Conservation (phyloP, 2,329 filamentous ascomycete genomes). For the Periconia sp. region DNA sequence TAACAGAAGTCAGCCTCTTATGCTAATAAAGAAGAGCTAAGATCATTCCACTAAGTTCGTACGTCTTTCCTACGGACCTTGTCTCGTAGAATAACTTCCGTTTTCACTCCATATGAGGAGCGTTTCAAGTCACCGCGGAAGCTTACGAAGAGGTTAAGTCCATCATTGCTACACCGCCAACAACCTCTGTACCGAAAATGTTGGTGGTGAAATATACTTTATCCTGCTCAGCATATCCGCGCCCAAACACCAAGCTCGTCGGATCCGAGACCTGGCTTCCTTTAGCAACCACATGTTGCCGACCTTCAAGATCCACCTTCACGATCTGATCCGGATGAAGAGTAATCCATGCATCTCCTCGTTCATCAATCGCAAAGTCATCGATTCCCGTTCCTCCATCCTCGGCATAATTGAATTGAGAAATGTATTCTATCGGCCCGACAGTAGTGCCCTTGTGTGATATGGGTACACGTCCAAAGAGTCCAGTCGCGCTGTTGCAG, state of each 20-base stretch:
- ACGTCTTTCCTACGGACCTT: too few species aligned
- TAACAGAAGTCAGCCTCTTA: too few species aligned
- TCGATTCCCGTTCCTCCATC: background rate
- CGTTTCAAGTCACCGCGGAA: too few species aligned
- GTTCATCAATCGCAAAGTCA: constrained; percentile 9
- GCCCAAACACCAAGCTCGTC: constrained; percentile 4
- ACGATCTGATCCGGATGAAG: constrained; percentile 3
- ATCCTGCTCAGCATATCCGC: background rate
- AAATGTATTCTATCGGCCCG: background rate
- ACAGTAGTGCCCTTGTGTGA: background rate
- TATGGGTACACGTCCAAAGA: constrained; percentile 8
- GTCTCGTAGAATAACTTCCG: too few species aligned
- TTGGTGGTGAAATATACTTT: background rate
- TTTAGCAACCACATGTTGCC: background rate
- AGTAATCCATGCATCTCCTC: constrained; percentile 6
- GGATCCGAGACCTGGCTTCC: constrained; percentile 3
- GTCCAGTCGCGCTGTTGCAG: constrained; percentile 1
- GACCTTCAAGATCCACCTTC: background rate
- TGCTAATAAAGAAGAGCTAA: too few species aligned
- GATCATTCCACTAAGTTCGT: too few species aligned
- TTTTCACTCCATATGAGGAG: too few species aligned
- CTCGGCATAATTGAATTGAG: background rate
- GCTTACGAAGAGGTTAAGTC: too few species aligned
- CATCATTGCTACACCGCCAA: background rate
- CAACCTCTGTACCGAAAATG: background rate